Base-by-base conservation (phyloP, 768 basidiomycete species). In the Cystobasidium tubakii region DNA sequence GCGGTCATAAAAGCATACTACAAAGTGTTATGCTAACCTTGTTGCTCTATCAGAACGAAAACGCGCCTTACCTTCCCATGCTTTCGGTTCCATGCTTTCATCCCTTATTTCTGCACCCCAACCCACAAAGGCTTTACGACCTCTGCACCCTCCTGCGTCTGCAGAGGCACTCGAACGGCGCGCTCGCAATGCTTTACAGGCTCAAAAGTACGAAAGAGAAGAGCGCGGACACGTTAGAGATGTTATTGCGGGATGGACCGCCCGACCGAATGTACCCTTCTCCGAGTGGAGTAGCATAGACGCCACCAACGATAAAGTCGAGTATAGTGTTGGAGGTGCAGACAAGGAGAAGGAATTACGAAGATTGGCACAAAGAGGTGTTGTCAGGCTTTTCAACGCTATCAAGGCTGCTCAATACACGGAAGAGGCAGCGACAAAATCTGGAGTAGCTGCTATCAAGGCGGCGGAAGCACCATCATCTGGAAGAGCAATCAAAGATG, bases 111-210 rank as follows among this genome's bases (percentile, higher is more conserved):
- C 73, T 44, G 43, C 62, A 10, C 75, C 75, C 10, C 46, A 29
- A 19, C 75, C 75, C n/a, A 50, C 75, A 29, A 55, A 74, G n/a
- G 44, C 36, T 15, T 19, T 66, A 36, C 46, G 65, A 39, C n/a
- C 65, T 36, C 67, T 62, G n/a, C 27, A 74, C 39, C 15, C 39
- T 1, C 46, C 54, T 12, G 0, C 55, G 25, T n/a, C 42, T 17
- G 63, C 34, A 27, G 65, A 83, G 77, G 76, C 86, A 0, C 78
- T 79, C 66, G 79, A 79, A 66, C 73, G 77, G 15, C 73, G 75
- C 7, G 75, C 78, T 17, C 67, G 73, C 23, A 69, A 55, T 33
- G 75, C 76, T 55, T 53, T 79, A 7, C 74, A 75, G 46, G 75
- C 75, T 29, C 77, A 75, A n/a, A 78, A 78, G 50, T 75, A 77